Base-by-base conservation (phyloP, 108 stramenopile species). In the Pelagomonas calceolata region DNA sequence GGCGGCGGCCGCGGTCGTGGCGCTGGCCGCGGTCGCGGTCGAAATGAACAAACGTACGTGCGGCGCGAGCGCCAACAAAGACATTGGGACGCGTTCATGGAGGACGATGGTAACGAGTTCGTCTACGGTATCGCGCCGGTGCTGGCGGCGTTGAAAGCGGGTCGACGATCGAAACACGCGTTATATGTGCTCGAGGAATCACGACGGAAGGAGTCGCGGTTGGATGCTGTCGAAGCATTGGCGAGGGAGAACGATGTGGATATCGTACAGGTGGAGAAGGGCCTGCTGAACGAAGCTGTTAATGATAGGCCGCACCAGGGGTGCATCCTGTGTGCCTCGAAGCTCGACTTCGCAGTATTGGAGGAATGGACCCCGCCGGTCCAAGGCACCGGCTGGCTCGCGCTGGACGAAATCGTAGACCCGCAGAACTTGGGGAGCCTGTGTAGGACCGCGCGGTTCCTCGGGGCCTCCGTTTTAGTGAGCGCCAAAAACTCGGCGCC, bases 401-500 rank as follows among this genome's bases (percentile, higher is more conserved):
- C 87, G 10, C 72, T 95, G 66, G 94, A 95, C 76, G 91, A 92
- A 76, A 90, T 95, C 18, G 88, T 88, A 15, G 94, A 95, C 79
- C 94, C 94, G 34, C 92, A 93, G 71, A 95, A 95, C 74, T 76
- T 95, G n/a, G 89, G 89, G n/a, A 89, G 91, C 0, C 69, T 95
- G 66, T 35, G 93, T 36, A 83, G 94, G 34, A 87, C 89, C 26
- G 85, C 84, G 0, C 85, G 83, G 68, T 95, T 95, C 79, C 78
- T 95, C 69, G 92, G 92, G 37, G 72, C 73, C 26, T 86, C 86
- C 4, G 78, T 95, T 0, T 30, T 95, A 36, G 85, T 88, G 0
- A 91, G 90, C 73, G 70, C 87, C 30, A 95, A 95, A 74, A 95
- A 95, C 68, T 90, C 89, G 16, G 87, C 92, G 4, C 94, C 94